Evolutionary conservation across 2,329 filamentous ascomycete species (phyloP), one percentile per base, ranked within the genome.

Genomic region (Westerdykella ornata): DNA sequence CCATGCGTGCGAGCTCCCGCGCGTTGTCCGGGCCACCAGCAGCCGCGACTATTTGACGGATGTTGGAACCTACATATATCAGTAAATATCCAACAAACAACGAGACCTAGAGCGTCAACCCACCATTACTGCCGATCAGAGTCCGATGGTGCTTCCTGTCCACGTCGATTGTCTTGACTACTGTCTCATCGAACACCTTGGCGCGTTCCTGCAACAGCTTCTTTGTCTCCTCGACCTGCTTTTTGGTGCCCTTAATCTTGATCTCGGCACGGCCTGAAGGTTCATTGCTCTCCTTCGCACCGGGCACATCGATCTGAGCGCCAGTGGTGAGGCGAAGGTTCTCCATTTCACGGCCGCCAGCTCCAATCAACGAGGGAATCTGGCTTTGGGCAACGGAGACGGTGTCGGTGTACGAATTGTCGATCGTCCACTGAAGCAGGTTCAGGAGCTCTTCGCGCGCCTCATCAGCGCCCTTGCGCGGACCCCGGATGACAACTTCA

Each of bases 71-170:
- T 90, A 43, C n/a, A 15, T 20, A 22, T 30, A 49, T 80, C 66
- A 76, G 69, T 44, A 60, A 3, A 22, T 22, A 15, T 32, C 20
- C 11, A 26, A 11, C 8, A 9, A 35, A 6, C 34, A 8, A 22
- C 9, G 36, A 18, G 18, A 37, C 17, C 6, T 16, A 20, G 3
- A n/a, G 5, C 15, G 32, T 26, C 28, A 56, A 72, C 85, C 71
- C 76, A 89, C 88, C 92, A 62, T 85, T 85, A 51, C 82, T 74
- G 47, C 92, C 92, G 66, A 98, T 98, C 49, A 98, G 74, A 40
- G 83, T 79, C 68, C 84, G 82, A 71, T 98, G 92, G 67, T 92
- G 81, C 72, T 94, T 95, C 72, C 88, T 86, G 54, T 97, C 89
- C n/a, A 98, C 81, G 26, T 94, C 85, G 37, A 98, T 73, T 11